Evolutionary conservation across 164 flowering plant species (phyloP), one percentile per base, ranked within the genome.

Genomic region (Kalanchoe fedtschenkoi): DNA sequence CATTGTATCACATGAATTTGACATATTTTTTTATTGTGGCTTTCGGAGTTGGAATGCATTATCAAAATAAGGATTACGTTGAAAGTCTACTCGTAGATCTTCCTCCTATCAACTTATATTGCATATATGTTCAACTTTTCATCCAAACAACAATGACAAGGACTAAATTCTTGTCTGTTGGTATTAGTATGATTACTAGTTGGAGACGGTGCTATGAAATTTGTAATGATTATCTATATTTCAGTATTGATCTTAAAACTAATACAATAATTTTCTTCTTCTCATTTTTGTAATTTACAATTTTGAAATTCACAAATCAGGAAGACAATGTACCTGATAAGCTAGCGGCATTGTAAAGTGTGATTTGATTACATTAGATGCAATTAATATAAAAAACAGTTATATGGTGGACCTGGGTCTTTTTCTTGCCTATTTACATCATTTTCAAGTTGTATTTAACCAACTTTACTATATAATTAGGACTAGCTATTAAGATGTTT

Each of bases 71-170:
- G 61, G 68, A 60, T 17, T 79, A 72, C 55, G 74, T 81, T 57
- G 64, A 61, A 9, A 70, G 78, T 63, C 75, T 86, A 24, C 84
- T 93, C 34, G 43, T 77, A 44, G 62, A 16, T 62, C 81, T 93
- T 57, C 99, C 99, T 26, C 82, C 85, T 16, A 95, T 90, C 0
- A 95, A 90, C 16, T 90, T 90, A 42, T 81, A 85, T 67, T 93
- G 95, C 67, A 70, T 83, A 11, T 93, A 90, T 69, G 99, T n/a
- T 90, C 99, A 26, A 26, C 88, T 44, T 88, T 93, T 32, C 99
- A 83, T 70, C 87, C 89, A 11, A 82, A 81, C 68, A 86, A 82
- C 62, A 62, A 42, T 39, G 76, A 86, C 71, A 86, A 87, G 93
- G 96, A 82, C 11, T 33, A 13, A 10, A n/a, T 10, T 19, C 17